Conservation (phyloP, 2,329 filamentous ascomycete genomes). For the Xylariaceae sp. region DNA sequence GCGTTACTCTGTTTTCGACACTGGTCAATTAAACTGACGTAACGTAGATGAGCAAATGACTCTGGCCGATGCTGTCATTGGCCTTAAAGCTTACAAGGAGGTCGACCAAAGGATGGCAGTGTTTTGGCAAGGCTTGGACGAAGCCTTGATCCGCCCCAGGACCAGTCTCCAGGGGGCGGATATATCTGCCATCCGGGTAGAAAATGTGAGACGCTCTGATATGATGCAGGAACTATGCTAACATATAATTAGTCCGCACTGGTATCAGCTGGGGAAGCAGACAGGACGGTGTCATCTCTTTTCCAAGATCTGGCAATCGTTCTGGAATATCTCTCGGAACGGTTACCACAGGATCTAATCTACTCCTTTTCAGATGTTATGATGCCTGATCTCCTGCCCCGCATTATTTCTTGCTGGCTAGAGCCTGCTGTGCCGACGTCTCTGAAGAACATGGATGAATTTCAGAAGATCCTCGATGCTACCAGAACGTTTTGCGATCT, state of each 20-base stretch:
- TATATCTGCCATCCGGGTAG: conserved; percentile 40
- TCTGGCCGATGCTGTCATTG: conserved; percentile 51
- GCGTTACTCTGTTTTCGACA: background rate
- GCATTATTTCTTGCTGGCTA: conserved; percentile 71
- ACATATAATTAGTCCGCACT: conserved; percentile 41
- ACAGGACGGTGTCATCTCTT: conserved; percentile 46
- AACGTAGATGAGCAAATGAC: conserved; percentile 47
- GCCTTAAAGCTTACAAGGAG: conserved; percentile 56
- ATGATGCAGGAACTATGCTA: conserved; percentile 7
- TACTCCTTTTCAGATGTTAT: conserved; percentile 63
- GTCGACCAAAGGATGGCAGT: conserved; percentile 56
- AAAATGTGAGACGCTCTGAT: conserved; percentile 35
- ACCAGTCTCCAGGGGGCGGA: conserved; percentile 42
- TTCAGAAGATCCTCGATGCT: conserved; percentile 65
- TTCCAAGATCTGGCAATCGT: conserved; percentile 51
- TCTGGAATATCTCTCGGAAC: conserved; percentile 49
- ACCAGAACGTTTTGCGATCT: conserved; percentile 61
- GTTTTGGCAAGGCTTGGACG: conserved; percentile 60
- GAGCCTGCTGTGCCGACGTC: conserved; percentile 71
- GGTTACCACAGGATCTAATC: conserved; percentile 52
- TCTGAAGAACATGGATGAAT: conserved; percentile 64
- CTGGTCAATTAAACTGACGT: conserved; percentile 20
- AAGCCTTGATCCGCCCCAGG: conserved; percentile 57
- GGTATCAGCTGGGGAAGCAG: conserved; percentile 40
- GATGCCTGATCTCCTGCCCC: conserved; percentile 63